Base-by-base conservation (phyloP, 306 rosid species). In the Delonix regia region DNA sequence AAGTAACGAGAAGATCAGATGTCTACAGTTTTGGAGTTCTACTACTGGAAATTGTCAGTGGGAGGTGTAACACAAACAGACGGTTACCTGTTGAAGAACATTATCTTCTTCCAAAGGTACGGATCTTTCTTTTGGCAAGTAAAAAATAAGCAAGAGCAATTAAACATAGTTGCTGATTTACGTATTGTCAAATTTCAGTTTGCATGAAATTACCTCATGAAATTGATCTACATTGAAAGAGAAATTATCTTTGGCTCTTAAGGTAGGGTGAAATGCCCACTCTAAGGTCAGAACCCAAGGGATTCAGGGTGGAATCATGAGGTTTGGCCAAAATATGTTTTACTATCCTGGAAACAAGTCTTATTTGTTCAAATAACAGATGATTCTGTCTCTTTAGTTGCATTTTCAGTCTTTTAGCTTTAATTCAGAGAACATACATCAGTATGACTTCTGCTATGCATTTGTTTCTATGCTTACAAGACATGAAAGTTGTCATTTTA, bases 1-100 rank as follows among this genome's bases (percentile, higher is more conserved):
- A 89, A 83, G 97, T 92, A 78, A 94, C 98, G 25, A 90, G 92
- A 86, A 91, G 89, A 86, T 82, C 97, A 16, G 97, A 91, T 80
- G 70, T 88, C 34, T 94, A 94, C 65, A 90, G 98, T 82, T 94
- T 94, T 82, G 98, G 98, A 66, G 89, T 94, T 78, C 78, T 93
- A 55, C 71, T 91, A 41, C 27, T 93, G 45, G 98, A 93, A 80
- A 91, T 93, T 78, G 91, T 94, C 66, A 86, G 92, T 73, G 98
- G 98, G 77, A 90, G 94, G 85, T 30, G 71, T 73, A 90, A 94
- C 85, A 90, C 92, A 70, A 90, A 88, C 73, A 87, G 82, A 76
- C 83, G 84, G 33, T 88, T 94, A 73, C 94, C 94, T 38, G 61
- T 65, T 22, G 79, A 84, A 75, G 96, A 90, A 19, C 94, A 80